Conservation (phyloP, 2,329 filamentous ascomycete species). For the Oidium heveae region DNA sequence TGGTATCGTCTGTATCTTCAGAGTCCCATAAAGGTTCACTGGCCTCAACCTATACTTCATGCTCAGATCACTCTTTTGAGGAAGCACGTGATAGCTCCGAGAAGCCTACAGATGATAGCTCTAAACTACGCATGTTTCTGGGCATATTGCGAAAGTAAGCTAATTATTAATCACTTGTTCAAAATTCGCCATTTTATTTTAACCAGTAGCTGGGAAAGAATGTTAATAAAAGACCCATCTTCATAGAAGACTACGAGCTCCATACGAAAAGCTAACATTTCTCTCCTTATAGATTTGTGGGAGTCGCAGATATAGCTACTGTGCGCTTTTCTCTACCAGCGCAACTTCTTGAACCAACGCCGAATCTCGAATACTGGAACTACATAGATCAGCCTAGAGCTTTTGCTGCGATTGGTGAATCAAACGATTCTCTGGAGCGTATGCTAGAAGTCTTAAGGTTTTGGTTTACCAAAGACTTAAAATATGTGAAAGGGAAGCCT, state of each 20-base stretch:
- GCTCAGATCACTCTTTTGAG: background rate
- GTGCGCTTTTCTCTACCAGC: conserved; percentile 91
- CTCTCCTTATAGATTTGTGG: conserved; percentile 47
- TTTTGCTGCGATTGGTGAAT: conserved; percentile 62
- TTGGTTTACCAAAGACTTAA: conserved; percentile 97
- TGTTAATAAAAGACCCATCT: background rate
- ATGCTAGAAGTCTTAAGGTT: conserved; percentile 90
- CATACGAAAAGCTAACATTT: conserved; percentile 1
- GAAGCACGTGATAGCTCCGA: conserved; percentile 16
- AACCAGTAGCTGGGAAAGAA: background rate
- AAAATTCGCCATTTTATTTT: background rate
- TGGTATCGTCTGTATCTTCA: background rate
- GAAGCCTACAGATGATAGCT: conserved; percentile 48
- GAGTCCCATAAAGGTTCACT: background rate
- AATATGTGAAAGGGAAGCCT: conserved; percentile 94
- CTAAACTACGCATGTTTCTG: conserved; percentile 73
- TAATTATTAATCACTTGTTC: background rate
- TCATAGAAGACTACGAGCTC: background rate
- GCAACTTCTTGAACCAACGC: conserved; percentile 83
- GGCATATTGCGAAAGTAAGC: conserved; percentile 68
- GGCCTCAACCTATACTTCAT: background rate
- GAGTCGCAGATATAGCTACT: conserved; percentile 80
- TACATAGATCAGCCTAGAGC: conserved; percentile 89
- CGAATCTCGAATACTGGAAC: conserved; percentile 97
- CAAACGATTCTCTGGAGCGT: conserved; percentile 71